Base-by-base conservation (phyloP, 1,139 yeast species). In the Arxiozyma telluris region DNA sequence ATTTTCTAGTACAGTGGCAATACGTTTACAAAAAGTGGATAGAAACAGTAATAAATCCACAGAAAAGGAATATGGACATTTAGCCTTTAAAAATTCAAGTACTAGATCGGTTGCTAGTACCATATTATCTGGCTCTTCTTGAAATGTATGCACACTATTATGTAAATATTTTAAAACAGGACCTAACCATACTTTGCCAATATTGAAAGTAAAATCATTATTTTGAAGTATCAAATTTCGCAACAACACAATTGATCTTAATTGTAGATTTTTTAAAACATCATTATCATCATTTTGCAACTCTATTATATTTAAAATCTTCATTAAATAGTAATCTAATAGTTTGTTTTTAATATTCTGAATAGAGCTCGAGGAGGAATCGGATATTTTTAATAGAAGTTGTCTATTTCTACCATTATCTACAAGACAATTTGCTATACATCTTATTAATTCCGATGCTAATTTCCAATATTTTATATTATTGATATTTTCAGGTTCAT, bases 371-470 rank as follows among this genome's bases (percentile, higher is more conserved):
- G 46, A 7, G 2, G 41, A 18, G 2, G 45, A 55, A 17, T 55
- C 50, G 2, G 54, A 54, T n/a, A 54, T 52, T 4, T 56, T 55
- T 15, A 59, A 38, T 18, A 66, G 51, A n/a, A 59, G 45, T 20
- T 55, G 51, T 43, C 71, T 58, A 48, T 69, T 69, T 1, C 41
- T 46, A 51, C 66, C 66, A 51, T 66, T 65, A 54, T 69, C 71
- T 1, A 65, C 65, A 20, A 69, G 49, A 30, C 64, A 50, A 54
- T 68, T 68, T 0, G 71, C 71, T 7, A 67, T 52, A 50, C 69
- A 65, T 53, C 71, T 61, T 2, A 64, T 57, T 39, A 67, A 25
- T 52, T 67, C 71, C 17, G 68, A 64, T 17, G 57, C 53, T 41
- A 69, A 25, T 38, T 55, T 57, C 43, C 59, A 55, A 54, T 57